These are phyloP conservation scores for Nitzschia sp. DNA, from an alignment of 108 stramenopile species.

Conservation along the genomic window DNA sequence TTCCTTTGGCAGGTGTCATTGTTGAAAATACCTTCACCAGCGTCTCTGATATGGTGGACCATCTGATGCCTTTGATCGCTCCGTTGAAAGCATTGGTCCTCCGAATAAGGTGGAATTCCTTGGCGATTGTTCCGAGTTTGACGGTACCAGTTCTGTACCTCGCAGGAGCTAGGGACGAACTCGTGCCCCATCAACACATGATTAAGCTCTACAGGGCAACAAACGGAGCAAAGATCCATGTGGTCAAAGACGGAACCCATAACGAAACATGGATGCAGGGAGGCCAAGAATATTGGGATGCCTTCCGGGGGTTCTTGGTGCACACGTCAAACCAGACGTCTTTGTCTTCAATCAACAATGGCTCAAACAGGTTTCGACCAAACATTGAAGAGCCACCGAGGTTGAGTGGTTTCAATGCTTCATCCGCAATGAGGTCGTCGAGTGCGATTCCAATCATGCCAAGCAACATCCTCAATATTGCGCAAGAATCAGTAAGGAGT, in stretches of 20 bases:
- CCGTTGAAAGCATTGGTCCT: conserved; percentile 85
- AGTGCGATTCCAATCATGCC: conserved; percentile 43
- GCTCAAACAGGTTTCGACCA: too few species aligned
- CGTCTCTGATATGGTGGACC: conserved; percentile 93
- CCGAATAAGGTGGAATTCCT: conserved; percentile 83
- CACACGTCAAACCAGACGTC: conserved; percentile 20
- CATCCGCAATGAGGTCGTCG: neutral
- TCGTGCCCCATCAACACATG: conserved; percentile 95
- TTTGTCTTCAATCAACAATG: neutral
- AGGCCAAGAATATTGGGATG: conserved; percentile 78
- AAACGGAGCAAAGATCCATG: conserved; percentile 46
- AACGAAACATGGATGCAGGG: conserved; percentile 94
- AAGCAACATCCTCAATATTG: conserved; percentile 50
- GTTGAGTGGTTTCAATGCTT: too few species aligned
- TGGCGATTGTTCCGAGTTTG: conserved; percentile 51
- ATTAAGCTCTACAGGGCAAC: conserved; percentile 51
- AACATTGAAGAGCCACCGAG: too few species aligned
- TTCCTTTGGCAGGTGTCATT: conserved; percentile 80
- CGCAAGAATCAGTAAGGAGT: conserved; percentile 37
- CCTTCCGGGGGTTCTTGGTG: conserved; percentile 43
- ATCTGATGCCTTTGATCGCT: conserved; percentile 87
- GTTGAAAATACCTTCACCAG: conserved; percentile 96
- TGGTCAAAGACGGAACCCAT: conserved; percentile 86
- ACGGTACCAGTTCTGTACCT: conserved; percentile 81
- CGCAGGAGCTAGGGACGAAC: conserved; percentile 85